Base-by-base conservation (phyloP, 2,329 filamentous ascomycete species). In the Penicillium sumatraense region DNA sequence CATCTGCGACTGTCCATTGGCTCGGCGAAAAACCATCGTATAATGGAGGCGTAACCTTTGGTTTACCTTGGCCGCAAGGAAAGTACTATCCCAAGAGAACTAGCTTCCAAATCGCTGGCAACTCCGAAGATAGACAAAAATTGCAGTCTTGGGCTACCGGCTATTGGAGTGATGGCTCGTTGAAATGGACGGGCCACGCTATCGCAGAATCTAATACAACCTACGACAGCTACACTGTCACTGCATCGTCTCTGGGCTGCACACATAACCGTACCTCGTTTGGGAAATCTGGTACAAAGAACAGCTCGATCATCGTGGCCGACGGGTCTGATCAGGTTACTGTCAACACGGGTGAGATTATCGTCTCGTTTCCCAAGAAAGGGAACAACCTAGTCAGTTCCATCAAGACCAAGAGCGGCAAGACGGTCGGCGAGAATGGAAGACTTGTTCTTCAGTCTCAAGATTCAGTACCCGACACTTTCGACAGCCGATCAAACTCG, bases 361-460 rank as follows among this genome's bases (percentile, higher is more conserved):
- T 65, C 0, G 74, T 75, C 1, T 58, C 69, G 0, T 81, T 82
- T 54, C 71, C 79, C 2, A 82, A 74, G 51, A 69, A 70, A 0
- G 80, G 80, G 8, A 72, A 65, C 10, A 53, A 68, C 3, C 56
- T 82, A 3, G 65, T 82, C 33, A 68, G 71, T 35, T 66, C 69
- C 3, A 76, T 82, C 51, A 68, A 72, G 58, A 77, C 74, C 2
- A 58, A 70, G 3, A 67, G 63, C 21, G 80, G 79, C 3, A 79
- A 79, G 48, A 67, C 70, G 0, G 72, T 82, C 23, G 80, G 78
- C 1, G 49, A 63, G 60, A 59, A 71, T 47, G 83, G 83, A 40
- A 79, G 78, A 52, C 72, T 86, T 1, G 72, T 86, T 2, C 70
- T 86, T 16, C 77, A 78, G 31, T 82, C 81, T 0, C 82, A 86